Base-by-base conservation (phyloP, 352 stramenopile species). In the Peronospora belbahrii region DNA sequence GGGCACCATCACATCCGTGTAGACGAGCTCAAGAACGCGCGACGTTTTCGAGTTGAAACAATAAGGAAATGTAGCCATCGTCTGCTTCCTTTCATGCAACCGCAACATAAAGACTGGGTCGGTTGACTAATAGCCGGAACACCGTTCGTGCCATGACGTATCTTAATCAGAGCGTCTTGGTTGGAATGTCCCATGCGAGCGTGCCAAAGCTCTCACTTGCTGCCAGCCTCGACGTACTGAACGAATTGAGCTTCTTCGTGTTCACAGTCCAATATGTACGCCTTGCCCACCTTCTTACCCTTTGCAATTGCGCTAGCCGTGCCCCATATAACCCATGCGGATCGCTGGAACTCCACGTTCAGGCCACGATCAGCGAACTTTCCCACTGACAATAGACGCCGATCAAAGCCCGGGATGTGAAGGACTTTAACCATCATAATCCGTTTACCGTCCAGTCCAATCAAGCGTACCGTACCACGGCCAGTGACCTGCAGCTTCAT, bases 161-260 rank as follows among this genome's bases (percentile, higher is more conserved):
- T 30, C 9, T 31, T 31, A 13, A 2, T 10, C 25, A 31, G 3
- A 31, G 19, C 28, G 14, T 42, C 20, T 18, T 39, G 0, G 14
- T 34, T 54, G 4, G 20, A 39, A 15, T 52, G 45, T 0, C 33
- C 40, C n/a, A 60, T 42, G 3, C 50, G 46, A 7, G 49, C 56
- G 10, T 65, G 49, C 39, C 39, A 31, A 60, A 65, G 6, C 36
- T 59, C 46, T 38, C 48, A 55, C 56, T 59, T 17, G 43, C n/a
- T 43, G 13, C 27, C 19, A 10, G 31, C 14, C 2, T 7, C 31
- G 0, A 19, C 2, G 42, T 60, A 48, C 13, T 49, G 13, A 2
- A 31, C 25, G 9, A 31, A 13, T 13, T 8, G 25, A 11, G 25
- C 25, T 31, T 31, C 25, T 31, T 31, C 25, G 6, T 31, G 25